These are phyloP conservation scores for Flaveria brownii DNA, from an alignment of 129 eudicot species.

Conservation along the genomic window DNA sequence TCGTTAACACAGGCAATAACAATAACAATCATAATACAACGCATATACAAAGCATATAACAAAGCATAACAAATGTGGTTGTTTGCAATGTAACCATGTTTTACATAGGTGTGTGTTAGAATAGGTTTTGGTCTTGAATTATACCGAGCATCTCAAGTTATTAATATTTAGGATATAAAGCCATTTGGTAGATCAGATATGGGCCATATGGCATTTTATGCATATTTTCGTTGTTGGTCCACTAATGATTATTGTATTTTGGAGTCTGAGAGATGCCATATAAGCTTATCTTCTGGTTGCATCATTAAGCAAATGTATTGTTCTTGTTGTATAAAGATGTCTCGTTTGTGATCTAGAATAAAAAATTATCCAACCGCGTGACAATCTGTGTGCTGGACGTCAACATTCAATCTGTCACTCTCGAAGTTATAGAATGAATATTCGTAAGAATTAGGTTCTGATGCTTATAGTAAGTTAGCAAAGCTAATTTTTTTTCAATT, in stretches of 20 bases:
- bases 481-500: not conserved
- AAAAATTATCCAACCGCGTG: not conserved
- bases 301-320: not conserved
- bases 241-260: not conserved
- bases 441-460: not conserved
- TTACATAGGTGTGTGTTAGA: not conserved
- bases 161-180: not conserved
- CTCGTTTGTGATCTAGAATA: not conserved
- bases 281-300: not conserved
- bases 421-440: conserved; percentile 2
- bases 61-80: too few relatives aligned
- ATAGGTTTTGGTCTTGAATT: not conserved
- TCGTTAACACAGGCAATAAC: too few relatives aligned
- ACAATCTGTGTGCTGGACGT: conserved; percentile 4
- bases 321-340: not conserved
- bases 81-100: not conserved
- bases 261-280: not conserved
- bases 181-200: not conserved
- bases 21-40: too few relatives aligned
- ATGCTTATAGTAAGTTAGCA: not conserved
- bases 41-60: too few relatives aligned
- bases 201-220: too few relatives aligned
- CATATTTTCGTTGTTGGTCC: not conserved
- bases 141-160: not conserved
- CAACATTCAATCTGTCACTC: not conserved